Evolutionary conservation across 768 basidiomycete species (phyloP).

Genomic region (Tylopilus plumbeoviolaceoides): DNA sequence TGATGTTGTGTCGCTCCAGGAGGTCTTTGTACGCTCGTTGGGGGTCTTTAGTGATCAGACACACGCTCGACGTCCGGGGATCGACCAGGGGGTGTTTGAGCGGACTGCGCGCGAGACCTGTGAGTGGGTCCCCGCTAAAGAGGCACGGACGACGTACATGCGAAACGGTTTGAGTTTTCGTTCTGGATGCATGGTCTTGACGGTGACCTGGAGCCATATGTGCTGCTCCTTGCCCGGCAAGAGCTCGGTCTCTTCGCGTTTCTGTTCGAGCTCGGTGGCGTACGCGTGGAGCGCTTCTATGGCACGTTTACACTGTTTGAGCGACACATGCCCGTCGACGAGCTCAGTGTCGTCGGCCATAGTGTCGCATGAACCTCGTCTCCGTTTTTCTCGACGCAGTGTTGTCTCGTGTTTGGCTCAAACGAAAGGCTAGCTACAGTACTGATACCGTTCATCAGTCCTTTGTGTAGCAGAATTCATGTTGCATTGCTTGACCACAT

Average conservation of each 20-base stretch:
- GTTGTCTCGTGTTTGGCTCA: constrained; percentile 18
- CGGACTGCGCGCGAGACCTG: constrained; percentile 37
- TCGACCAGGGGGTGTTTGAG: constrained; percentile 80
- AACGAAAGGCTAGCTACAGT: background rate
- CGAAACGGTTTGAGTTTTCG: constrained; percentile 76
- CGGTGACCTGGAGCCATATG: constrained; percentile 85
- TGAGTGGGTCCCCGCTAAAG: background rate
- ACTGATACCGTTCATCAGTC: too few relatives aligned
- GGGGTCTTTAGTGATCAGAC: constrained; percentile 93
- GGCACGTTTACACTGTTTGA: constrained; percentile 71
- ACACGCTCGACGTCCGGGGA: constrained; percentile 75
- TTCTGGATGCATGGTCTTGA: constrained; percentile 75
- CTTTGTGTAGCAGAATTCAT: too few relatives aligned
- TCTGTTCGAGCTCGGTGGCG: constrained; percentile 56
- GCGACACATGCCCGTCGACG: constrained; percentile 59
- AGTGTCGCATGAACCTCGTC: constrained; percentile 21
- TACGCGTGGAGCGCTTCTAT: constrained; percentile 75
- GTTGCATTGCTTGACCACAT: constrained; percentile 42
- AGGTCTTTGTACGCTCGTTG: constrained; percentile 96
- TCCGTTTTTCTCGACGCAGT: background rate
- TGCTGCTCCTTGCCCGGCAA: constrained; percentile 75
- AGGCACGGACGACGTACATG: constrained; percentile 55
- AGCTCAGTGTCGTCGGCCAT: too few relatives aligned
- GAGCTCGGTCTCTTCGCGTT: constrained; percentile 71
- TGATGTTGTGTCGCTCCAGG: constrained; percentile 69